Conservation (phyloP, 2,329 filamentous ascomycete genomes). For the Hypomyces perniciosus region DNA sequence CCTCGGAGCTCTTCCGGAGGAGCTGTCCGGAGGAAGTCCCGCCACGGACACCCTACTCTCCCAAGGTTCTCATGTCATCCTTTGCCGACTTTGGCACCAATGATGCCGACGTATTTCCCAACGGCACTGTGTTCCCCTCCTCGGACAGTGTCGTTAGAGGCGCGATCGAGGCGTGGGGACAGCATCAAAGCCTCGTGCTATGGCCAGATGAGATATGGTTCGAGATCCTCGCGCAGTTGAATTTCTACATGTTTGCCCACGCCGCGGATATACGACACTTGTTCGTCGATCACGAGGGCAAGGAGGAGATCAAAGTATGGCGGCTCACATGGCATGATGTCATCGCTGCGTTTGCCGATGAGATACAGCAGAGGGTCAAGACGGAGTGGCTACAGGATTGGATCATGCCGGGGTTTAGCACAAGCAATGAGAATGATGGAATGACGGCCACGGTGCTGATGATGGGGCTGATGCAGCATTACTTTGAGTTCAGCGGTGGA, state of each 20-base stretch:
- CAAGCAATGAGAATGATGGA: constrained; percentile 32
- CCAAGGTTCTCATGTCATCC: constrained; percentile 26
- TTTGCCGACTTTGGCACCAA: constrained; percentile 17
- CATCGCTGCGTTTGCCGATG: constrained; percentile 29
- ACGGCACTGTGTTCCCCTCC: constrained; percentile 22
- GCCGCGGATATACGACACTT: constrained; percentile 38
- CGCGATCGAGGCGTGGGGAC: constrained; percentile 42
- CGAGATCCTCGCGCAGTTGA: constrained; percentile 46
- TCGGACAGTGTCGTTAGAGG: constrained; percentile 39
- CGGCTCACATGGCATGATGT: constrained; percentile 22
- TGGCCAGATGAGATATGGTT: constrained; percentile 52
- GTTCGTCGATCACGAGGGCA: constrained; percentile 41
- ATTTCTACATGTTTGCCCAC: constrained; percentile 43
- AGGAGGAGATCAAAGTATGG: constrained; percentile 33
- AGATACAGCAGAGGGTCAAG: constrained; percentile 35
- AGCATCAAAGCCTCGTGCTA: constrained; percentile 43
- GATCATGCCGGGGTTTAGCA: constrained; percentile 39
- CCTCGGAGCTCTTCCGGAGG: constrained; percentile 23
- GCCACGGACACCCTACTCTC: constrained; percentile 16
- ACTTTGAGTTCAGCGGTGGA: constrained; percentile 31
- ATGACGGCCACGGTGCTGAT: constrained; percentile 37
- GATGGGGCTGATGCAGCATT: constrained; percentile 39
- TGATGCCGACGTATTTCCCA: constrained; percentile 12
- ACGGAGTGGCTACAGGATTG: constrained; percentile 36
- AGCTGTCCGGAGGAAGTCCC: constrained; percentile 30